phyloP scores from a whole-genome alignment of 2,329 filamentous ascomycete species.

The Coniochaeta hoffmannii region DNA sequence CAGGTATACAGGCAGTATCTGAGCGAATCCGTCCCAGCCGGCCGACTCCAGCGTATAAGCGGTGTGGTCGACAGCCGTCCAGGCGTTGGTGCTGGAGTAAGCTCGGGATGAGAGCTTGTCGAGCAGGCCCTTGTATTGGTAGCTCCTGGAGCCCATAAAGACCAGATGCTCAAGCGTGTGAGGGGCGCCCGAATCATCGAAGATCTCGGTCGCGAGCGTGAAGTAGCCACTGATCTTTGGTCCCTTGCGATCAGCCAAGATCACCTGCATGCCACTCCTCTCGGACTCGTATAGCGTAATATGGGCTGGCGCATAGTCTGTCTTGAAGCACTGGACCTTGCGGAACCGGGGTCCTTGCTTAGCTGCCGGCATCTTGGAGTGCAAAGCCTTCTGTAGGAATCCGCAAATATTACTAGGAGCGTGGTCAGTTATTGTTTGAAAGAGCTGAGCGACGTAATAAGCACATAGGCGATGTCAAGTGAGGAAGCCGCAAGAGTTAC shows the following conservation, averaged over 20 bases:
- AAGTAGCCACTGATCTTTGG: conserved; percentile 97
- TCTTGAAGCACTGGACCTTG: conserved; percentile 76
- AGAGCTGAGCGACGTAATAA: background rate
- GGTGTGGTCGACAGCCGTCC: conserved; percentile 94
- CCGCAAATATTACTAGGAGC: conserved; percentile 12
- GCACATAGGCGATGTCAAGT: background rate
- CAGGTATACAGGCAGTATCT: conserved; percentile 89
- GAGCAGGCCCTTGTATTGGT: conserved; percentile 88
- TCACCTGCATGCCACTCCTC: conserved; percentile 87
- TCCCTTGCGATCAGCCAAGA: conserved; percentile 85
- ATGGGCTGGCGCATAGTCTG: conserved; percentile 80
- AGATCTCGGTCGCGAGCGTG: conserved; percentile 90
- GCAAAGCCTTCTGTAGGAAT: conserved; percentile 12
- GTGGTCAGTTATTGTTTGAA: conserved; percentile 10
- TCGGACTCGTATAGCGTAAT: conserved; percentile 96
- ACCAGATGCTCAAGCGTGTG: conserved; percentile 78
- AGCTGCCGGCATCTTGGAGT: conserved; percentile 46
- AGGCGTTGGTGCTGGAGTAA: conserved; percentile 92
- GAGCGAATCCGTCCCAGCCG: conserved; percentile 93
- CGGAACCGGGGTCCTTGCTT: conserved; percentile 58
- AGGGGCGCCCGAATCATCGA: conserved; percentile 91
- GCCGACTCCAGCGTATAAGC: conserved; percentile 93
- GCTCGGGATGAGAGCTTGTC: conserved; percentile 90
- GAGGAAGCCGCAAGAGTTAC: background rate
- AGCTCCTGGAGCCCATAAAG: conserved; percentile 89